Percentiles rank a stretch among this genome's conserved stretches.
phyloP scores from a whole-genome alignment of 2,329 filamentous ascomycete genomes.

The Pseudogymnoascus sp. region DNA sequence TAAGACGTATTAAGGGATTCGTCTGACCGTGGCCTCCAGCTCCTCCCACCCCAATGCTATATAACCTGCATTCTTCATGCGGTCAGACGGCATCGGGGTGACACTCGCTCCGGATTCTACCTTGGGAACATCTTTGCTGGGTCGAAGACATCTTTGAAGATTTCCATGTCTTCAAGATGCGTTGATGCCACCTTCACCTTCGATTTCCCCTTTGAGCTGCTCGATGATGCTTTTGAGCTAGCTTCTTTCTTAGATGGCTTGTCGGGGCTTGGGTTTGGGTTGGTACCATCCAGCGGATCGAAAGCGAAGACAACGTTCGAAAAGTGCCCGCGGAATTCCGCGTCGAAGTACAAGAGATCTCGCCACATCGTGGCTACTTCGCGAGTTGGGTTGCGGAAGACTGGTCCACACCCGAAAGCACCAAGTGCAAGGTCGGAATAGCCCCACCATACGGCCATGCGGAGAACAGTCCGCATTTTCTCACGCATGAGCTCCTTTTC shows the following conservation, averaged over 20 bases:
- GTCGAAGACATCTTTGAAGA: constrained; percentile 45
- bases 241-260: constrained; percentile 1
- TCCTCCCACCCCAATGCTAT: neutral
- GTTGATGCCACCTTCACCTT: constrained; percentile 24
- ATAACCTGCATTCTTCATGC: neutral
- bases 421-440: constrained; percentile 52
- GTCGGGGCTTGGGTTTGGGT: constrained; percentile 19
- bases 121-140: constrained; percentile 34
- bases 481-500: constrained; percentile 65
- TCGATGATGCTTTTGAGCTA: constrained; percentile 33
- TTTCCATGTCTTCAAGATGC: constrained; percentile 36
- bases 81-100: neutral
- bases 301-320: constrained; percentile 56
- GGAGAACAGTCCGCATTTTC: constrained; percentile 63
- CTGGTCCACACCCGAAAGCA: constrained; percentile 57
- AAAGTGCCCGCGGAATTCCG: constrained; percentile 54
- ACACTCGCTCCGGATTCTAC: neutral
- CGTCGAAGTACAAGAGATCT: constrained; percentile 54
- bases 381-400: constrained; percentile 55
- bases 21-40: neutral
- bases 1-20: neutral
- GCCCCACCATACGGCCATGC: constrained; percentile 56
- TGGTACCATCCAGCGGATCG: constrained; percentile 36
- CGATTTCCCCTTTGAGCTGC: constrained; percentile 25
- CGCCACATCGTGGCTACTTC: constrained; percentile 60